Evolutionary conservation across 768 basidiomycete genomes (phyloP).

Genomic region (Russula dissimulans): DNA sequence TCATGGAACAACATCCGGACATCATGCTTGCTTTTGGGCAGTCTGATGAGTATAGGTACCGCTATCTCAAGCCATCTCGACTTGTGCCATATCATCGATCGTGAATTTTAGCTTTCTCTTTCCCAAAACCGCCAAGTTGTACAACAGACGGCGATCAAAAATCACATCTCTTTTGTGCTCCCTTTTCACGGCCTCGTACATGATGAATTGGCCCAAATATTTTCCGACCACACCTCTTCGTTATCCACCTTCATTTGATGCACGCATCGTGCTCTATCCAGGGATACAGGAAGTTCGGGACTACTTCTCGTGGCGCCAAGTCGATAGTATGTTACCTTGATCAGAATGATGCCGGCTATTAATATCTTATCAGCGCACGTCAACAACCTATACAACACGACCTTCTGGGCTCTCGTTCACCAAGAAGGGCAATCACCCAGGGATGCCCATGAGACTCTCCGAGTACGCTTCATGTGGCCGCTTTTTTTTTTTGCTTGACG

Average conservation of each 20-base stretch:
- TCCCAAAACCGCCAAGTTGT: slow-evolving; percentile 61
- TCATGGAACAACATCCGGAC: slow-evolving; percentile 80
- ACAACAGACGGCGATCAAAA: slow-evolving; percentile 82
- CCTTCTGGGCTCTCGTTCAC: slow-evolving; percentile 89
- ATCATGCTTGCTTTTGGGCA: slow-evolving; percentile 88
- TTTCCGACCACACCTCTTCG: slow-evolving; percentile 63
- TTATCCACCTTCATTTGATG: slow-evolving; percentile 91
- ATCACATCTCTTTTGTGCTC: slow-evolving; percentile 78
- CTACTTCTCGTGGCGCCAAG: slow-evolving; percentile 95
- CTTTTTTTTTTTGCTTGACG: neutral
- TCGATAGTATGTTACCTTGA: slow-evolving; percentile 64
- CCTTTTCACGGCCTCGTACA: slow-evolving; percentile 84
- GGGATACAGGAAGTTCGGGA: slow-evolving; percentile 63
- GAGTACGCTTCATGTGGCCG: slow-evolving; percentile 35
- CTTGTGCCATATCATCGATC: neutral
- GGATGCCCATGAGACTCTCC: slow-evolving; percentile 74
- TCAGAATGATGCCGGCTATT: neutral
- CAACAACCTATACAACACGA: slow-evolving; percentile 95
- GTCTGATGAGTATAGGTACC: slow-evolving; percentile 92
- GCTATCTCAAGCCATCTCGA: neutral
- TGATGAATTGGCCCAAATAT: slow-evolving; percentile 75
- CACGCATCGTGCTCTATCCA: slow-evolving; percentile 79
- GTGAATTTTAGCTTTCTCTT: slow-evolving; percentile 68
- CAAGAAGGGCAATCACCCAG: slow-evolving; percentile 68
- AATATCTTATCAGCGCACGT: slow-evolving; percentile 64